Percentiles rank a stretch among this genome's conserved stretches.
Evolutionary conservation across 495 filamentous ascomycete species (phyloP).

Genomic region (Hypoxylon rickii): DNA sequence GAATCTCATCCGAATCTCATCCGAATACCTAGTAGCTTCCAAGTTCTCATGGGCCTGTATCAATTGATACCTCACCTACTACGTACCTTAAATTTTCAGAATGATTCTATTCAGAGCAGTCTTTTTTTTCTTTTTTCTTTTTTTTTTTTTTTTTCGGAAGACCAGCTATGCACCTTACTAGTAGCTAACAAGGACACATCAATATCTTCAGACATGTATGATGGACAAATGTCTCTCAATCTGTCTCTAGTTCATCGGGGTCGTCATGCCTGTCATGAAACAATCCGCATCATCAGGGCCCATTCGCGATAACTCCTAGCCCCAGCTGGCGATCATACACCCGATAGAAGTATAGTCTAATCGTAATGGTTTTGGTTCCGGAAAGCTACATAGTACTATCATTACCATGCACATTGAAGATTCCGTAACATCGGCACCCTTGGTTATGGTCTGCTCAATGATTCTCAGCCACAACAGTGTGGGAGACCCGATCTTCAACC

Average conservation of each 20-base stretch:
- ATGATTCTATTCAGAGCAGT: conserved; percentile 3
- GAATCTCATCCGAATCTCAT: too few relatives aligned
- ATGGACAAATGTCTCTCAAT: too few relatives aligned
- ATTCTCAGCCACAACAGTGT: conserved; percentile 14
- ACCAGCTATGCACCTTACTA: too few relatives aligned
- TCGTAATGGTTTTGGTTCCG: background rate
- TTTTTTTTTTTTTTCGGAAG: too few relatives aligned
- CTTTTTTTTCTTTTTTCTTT: background rate
- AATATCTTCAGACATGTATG: too few relatives aligned
- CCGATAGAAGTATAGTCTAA: conserved; percentile 2
- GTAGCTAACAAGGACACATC: too few relatives aligned
- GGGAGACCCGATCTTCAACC: too few relatives aligned
- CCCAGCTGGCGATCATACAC: conserved; percentile 36
- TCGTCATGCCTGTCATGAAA: conserved; percentile 33
- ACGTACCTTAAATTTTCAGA: conserved; percentile 15
- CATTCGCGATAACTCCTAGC: conserved; percentile 18
- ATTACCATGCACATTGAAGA: background rate
- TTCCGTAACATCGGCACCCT: conserved; percentile 2
- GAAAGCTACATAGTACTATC: too few relatives aligned
- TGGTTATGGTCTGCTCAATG: background rate
- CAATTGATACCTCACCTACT: too few relatives aligned
- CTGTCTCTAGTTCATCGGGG: conserved; percentile 21
- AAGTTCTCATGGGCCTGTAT: background rate
- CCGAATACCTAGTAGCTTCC: too few relatives aligned
- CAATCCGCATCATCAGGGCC: conserved; percentile 29